Base-by-base conservation (phyloP, 371 early-diverging fungal species). In the Mucor sp. region DNA sequence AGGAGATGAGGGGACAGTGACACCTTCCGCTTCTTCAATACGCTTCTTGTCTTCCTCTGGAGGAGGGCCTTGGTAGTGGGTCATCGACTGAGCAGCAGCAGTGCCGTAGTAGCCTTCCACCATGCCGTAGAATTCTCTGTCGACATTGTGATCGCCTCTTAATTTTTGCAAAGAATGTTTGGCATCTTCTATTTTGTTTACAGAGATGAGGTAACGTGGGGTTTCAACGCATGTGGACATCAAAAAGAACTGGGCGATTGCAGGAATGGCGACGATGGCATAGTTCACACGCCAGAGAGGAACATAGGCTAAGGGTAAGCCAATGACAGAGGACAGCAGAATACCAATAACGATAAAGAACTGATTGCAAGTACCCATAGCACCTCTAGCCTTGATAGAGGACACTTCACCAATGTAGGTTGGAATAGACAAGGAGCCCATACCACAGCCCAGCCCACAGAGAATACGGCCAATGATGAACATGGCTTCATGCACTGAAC, bases 321-420 rank as follows among this genome's bases (percentile, higher is more conserved):
- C 89, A 58, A 89, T 72, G 2, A 87, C 68, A 19, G 91, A 87
- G 35, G 90, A 81, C 7, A 91, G 59, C 56, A 94, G 68, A 58
- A 93, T 87, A 17, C 95, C 96, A 59, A 90, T 66, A 30, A 93
- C 90, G 62, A 95, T 78, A 17, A 91, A 85, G 62, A 95, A 83
- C 80, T 95, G 95, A 70, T 95, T 89, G 53, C 89, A 85, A n/a
- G 92, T 83, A 37, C 89, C 87, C 71, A 93, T 78, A 0, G 86
- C 75, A 12, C 95, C 97, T 60, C 95, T 82, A 15, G 76, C 79
- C 6, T 80, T 76, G 3, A 86, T 80, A 0, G 95, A 93, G 1
- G 94, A 77, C 28, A 96, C 85, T 68, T 95, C 94, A 8, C 89
- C 89, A 25, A 96, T 83, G 66, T 96, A 97, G 5, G 89, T 86